Conservation (phyloP, 2,329 filamentous ascomycete species). For the Fusarium nurragi region DNA sequence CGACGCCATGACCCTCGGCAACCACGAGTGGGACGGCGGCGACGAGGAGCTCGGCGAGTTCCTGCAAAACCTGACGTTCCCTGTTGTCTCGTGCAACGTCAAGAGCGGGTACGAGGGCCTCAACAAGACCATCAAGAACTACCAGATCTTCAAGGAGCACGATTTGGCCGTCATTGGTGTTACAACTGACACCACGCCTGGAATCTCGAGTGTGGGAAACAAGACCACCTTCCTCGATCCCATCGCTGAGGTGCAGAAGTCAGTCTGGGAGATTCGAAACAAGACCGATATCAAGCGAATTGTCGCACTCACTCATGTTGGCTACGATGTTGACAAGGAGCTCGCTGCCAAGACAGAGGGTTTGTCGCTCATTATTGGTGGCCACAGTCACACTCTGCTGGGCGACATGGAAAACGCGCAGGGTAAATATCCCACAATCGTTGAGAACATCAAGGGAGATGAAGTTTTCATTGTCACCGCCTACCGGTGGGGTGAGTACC, state of each 20-base stretch:
- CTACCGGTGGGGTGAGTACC: conserved; percentile 74
- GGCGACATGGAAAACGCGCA: conserved; percentile 66
- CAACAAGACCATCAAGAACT: conserved; percentile 71
- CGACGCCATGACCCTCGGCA: conserved; percentile 73
- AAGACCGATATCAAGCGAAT: conserved; percentile 72
- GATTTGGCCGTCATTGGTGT: conserved; percentile 71
- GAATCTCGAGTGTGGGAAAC: conserved; percentile 66
- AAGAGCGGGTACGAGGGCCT: conserved; percentile 67
- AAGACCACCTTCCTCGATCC: conserved; percentile 68
- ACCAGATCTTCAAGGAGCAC: conserved; percentile 70
- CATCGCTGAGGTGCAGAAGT: conserved; percentile 66
- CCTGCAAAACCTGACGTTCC: conserved; percentile 70
- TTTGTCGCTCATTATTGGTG: conserved; percentile 74
- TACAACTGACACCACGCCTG: conserved; percentile 67
- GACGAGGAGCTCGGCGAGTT: conserved; percentile 71
- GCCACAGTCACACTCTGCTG: conserved; percentile 68
- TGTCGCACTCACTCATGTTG: conserved; percentile 73
- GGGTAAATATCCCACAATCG: conserved; percentile 72
- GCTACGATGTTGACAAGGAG: conserved; percentile 70
- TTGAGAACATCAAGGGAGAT: conserved; percentile 67
- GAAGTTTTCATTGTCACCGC: conserved; percentile 75
- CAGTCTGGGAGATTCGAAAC: conserved; percentile 68
- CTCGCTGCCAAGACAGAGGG: conserved; percentile 69
- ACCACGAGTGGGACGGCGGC: conserved; percentile 73
- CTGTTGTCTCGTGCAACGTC: conserved; percentile 71